A percentile compares a stretch with the other conserved stretches of the same genome.
phyloP scores from a whole-genome alignment of 2,329 filamentous ascomycete species.

The Fusarium fracticaudum region DNA sequence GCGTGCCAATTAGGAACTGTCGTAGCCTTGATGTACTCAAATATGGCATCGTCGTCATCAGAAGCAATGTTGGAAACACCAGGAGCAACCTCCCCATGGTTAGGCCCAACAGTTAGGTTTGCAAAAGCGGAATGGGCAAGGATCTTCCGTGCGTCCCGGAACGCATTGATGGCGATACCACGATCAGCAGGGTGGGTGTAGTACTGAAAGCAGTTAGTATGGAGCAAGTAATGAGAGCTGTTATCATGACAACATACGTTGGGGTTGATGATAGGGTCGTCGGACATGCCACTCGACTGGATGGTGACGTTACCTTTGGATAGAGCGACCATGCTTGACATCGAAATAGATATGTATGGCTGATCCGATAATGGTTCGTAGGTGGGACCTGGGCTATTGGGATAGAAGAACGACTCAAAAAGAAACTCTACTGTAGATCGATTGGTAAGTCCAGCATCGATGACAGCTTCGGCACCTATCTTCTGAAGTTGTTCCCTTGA shows the following conservation, averaged over 20 bases:
- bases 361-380: neutral
- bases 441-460: conserved; percentile 5
- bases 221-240: too few relatives aligned
- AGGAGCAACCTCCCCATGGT: conserved; percentile 7
- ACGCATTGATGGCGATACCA: neutral
- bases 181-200: conserved; percentile 6
- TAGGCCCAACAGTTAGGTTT: neutral
- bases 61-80: neutral
- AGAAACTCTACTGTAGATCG: conserved; percentile 15
- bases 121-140: conserved; percentile 1
- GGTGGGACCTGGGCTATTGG: neutral
- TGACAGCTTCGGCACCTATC: neutral
- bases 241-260: neutral
- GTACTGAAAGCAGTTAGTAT: neutral
- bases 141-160: conserved; percentile 15
- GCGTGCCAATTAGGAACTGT: conserved; percentile 17
- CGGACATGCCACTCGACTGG: conserved; percentile 1
- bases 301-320: conserved; percentile 1
- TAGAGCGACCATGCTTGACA: conserved; percentile 11
- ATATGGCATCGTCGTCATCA: neutral
- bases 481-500: neutral
- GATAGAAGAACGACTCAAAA: conserved; percentile 21
- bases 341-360: conserved; percentile 6
- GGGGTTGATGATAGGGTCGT: conserved; percentile 9
- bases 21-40: conserved; percentile 7